These are phyloP conservation scores for Rubus idaeus DNA, from an alignment of 306 rosid species.

Conservation along the genomic window DNA sequence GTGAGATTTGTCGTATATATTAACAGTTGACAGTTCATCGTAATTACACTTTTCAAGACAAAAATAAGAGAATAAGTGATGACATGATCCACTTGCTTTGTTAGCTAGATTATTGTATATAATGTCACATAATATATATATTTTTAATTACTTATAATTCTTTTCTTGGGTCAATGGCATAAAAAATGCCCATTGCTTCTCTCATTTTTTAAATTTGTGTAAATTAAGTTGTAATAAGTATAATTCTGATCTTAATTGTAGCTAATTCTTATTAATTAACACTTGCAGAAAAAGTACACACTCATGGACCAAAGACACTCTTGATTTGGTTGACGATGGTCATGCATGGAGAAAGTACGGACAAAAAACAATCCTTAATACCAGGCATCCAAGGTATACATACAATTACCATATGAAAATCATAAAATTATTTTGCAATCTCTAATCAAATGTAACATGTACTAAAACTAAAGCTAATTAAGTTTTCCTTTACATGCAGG, in stretches of 20 bases:
- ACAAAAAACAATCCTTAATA: conserved; percentile 49
- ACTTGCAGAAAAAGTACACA: conserved; percentile 44
- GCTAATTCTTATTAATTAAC: neutral
- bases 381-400: conserved; percentile 46
- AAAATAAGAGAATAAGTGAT: neutral
- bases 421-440: neutral
- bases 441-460: neutral
- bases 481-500: conserved; percentile 30
- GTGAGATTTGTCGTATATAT: neutral
- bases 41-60: neutral
- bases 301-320: conserved; percentile 41
- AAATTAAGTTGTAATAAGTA: neutral
- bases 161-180: neutral
- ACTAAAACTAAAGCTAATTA: neutral
- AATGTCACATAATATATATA: neutral
- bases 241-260: neutral
- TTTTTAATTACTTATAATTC: neutral
- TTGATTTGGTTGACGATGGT: conserved; percentile 46
- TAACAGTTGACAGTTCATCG: neutral
- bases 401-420: neutral
- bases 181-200: neutral
- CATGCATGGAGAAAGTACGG: conserved; percentile 84
- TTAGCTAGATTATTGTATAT: neutral
- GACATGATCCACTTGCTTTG: neutral
- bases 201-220: neutral